Evolutionary conservation across 2,329 filamentous ascomycete species (phyloP), one percentile per base, ranked within the genome.

Genomic region (Aspergillus terreus): DNA sequence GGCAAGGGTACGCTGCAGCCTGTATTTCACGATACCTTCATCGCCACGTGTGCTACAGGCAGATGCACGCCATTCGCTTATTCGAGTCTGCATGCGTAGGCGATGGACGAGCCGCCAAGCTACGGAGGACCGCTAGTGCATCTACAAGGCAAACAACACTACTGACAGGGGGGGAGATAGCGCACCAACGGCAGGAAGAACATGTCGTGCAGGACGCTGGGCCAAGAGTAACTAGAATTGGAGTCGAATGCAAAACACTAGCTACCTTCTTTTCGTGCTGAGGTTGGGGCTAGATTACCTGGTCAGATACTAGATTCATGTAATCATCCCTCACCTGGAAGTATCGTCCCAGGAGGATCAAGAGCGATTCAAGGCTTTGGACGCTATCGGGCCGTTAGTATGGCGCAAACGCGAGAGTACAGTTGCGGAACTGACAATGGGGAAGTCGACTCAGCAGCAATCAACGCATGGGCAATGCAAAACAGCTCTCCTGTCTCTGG

Each of bases 261-360:
- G 27, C 27, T 30, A 12, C 35, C 3, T 40, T 15, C 6, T 2
- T n/a, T 44, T 41, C 44, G 51, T 9, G 14, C 35, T 21, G 4
- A 11, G 2, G 2, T 7, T 15, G 10, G 15, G 25, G 23, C 23
- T 5, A 11, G 19, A 27, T 44, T 35, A 64, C 61, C 51, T 59
- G 57, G 1, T 54, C 44, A 6, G 55, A 58, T 0, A 51, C 53
- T 5, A 68, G 42, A 38, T 69, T 67, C 43, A 54, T 55, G 41
- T 64, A 63, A 40, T 69, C 66, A 49, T 68, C 65, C 5, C 59
- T 52, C 12, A 67, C 62, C 46, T 67, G 64, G 44, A 61, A 67
- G 36, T 63, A 64, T 35, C 56, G 49, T 2, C 64, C 64, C 2
- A 67, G 25, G 11, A 59, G 43, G 4, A 44, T 56, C 7, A 55